Percentiles rank a stretch among this genome's conserved stretches.
phyloP scores from a whole-genome alignment of 192 early-diverging fungal genomes.

The Coemansia sp. region DNA sequence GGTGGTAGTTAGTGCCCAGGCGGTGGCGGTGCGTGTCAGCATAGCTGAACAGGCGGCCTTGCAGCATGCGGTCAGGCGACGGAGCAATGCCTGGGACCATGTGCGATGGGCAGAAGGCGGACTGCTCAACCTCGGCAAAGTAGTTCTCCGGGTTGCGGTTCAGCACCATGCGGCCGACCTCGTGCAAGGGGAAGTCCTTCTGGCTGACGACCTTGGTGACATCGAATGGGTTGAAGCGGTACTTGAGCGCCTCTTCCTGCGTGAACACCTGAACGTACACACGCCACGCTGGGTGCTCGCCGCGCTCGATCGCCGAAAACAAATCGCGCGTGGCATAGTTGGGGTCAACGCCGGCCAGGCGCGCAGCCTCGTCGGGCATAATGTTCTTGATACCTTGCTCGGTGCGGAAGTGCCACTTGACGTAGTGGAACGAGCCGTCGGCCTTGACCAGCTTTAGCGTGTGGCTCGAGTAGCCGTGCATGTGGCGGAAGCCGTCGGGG shows the following conservation, averaged over 20 bases:
- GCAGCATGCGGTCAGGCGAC: slow-evolving; percentile 77
- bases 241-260: slow-evolving; percentile 67
- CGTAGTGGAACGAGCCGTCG: slow-evolving; percentile 61
- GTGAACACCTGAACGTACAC: slow-evolving; percentile 73
- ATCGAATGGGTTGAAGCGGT: slow-evolving; percentile 76
- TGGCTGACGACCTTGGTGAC: slow-evolving; percentile 83
- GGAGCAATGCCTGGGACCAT: slow-evolving; percentile 81
- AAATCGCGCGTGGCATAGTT: slow-evolving; percentile 77
- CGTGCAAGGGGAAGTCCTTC: slow-evolving; percentile 71
- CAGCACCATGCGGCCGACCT: slow-evolving; percentile 74
- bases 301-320: slow-evolving; percentile 67
- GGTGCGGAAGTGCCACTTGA: slow-evolving; percentile 85
- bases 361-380: slow-evolving; percentile 59
- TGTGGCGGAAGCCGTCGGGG: slow-evolving; percentile 75
- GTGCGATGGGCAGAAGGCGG: slow-evolving; percentile 74
- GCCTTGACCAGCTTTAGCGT: slow-evolving; percentile 69
- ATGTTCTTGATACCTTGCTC: slow-evolving; percentile 77
- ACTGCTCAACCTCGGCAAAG: slow-evolving; percentile 84
- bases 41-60: slow-evolving; percentile 83
- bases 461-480: slow-evolving; percentile 81
- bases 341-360: slow-evolving; percentile 62
- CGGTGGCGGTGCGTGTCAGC: slow-evolving; percentile 85
- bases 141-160: slow-evolving; percentile 84
- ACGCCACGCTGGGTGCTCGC: slow-evolving; percentile 70
- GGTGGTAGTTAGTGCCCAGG: slow-evolving; percentile 74